Base-by-base conservation (phyloP, 345 rosid genomes). In the Trapa incisa region DNA sequence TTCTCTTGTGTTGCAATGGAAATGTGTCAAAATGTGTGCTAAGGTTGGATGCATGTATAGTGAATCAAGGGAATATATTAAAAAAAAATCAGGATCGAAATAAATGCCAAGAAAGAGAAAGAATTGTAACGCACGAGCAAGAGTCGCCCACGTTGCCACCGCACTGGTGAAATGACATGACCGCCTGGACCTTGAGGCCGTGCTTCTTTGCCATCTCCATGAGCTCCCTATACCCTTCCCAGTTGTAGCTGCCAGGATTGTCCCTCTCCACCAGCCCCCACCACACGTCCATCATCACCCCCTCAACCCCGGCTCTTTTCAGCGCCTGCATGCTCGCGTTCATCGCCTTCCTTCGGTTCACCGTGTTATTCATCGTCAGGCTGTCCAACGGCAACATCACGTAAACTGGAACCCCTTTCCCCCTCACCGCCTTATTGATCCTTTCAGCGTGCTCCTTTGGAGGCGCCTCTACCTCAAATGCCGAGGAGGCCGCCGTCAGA, bases 61-160 rank as follows among this genome's bases (percentile, higher is more conserved):
- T 22, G 29, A 22, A 22, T 22, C 29, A 14, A 60, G 38, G 4
- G 8, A 8, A 13, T 60, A 32, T 32, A 60, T 3, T 5, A 29
- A 32, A 29, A 5, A 60, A 60, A 41, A 60, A 60, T n/a, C 37
- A 41, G 1, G 43, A 14, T 15, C 29, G 29, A 65, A n/a, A 65
- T 37, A 38, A 38, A 63, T 17, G 32, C 43, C 66, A 63, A 63
- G 29, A 50, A 5, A 4, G 22, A 60, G 42, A 36, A 70, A 42
- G 73, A 61, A 47, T n/a, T 37, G 37, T 22, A 6, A 81, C 98
- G 13, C 62, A 91, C 99, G 68, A 80, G 80, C 89, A 87, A 68
- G 99, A 91, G 67, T 94, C 99, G 48, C 99, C 97, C 64, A 94
- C 99, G 88, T 94, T 94, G 65, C 99, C 99, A 56, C 99, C 99